These are phyloP conservation scores for Fusarium buxicola DNA, from an alignment of 2,329 filamentous ascomycete species.

Conservation along the genomic window DNA sequence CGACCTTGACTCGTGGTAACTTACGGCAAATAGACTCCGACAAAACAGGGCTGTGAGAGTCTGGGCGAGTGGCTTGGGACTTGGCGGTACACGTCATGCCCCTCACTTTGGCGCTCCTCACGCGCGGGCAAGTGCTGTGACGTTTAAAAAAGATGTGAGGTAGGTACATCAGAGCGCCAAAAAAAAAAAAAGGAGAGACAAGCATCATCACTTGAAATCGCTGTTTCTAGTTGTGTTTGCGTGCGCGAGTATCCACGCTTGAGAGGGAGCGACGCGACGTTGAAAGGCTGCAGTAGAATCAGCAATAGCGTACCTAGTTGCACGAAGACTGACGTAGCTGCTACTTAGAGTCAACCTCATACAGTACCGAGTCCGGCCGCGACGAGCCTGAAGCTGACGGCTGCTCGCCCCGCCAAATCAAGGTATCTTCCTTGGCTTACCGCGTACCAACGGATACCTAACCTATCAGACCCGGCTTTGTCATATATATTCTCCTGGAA, in stretches of 20 bases:
- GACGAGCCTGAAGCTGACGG: slow-evolving; percentile 29
- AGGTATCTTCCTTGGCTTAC: slow-evolving; percentile 2
- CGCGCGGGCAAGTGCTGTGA: slow-evolving; percentile 25
- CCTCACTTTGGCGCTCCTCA: slow-evolving; percentile 42
- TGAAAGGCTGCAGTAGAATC: slow-evolving; percentile 5
- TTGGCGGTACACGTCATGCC: slow-evolving; percentile 49
- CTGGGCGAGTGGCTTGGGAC: slow-evolving; percentile 48
- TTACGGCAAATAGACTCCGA: slow-evolving; percentile 41
- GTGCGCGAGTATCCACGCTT: background rate
- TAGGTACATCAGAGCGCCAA: background rate
- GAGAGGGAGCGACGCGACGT: background rate
- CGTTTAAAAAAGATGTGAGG: slow-evolving; percentile 22
- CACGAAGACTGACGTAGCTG: slow-evolving; percentile 32
- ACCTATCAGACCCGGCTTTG: slow-evolving; percentile 9
- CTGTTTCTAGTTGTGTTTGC: background rate
- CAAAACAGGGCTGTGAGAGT: slow-evolving; percentile 43
- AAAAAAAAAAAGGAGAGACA: slow-evolving; percentile 3
- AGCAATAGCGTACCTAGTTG: background rate
- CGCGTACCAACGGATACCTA: slow-evolving; percentile 5
- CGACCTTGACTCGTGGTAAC: slow-evolving; percentile 25
- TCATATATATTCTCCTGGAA: slow-evolving; percentile 21
- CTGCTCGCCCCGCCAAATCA: slow-evolving; percentile 41
- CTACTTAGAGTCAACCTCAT: background rate
- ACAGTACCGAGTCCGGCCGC: slow-evolving; percentile 1
- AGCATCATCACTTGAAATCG: slow-evolving; percentile 5